Base-by-base conservation (phyloP, 306 rosid species). In the Cucumis melo region DNA sequence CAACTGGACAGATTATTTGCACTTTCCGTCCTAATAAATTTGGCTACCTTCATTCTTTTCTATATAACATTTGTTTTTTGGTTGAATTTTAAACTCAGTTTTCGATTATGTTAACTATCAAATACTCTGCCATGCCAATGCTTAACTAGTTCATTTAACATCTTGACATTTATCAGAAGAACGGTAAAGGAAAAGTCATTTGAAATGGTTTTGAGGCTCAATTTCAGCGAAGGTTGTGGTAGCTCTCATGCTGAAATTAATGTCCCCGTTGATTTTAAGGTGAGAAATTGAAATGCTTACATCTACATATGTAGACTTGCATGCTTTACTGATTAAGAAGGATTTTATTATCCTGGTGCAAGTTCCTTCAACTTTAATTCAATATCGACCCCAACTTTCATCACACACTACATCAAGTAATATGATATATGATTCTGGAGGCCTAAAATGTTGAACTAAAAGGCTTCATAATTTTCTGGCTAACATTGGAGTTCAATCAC, bases 191-290 rank as follows among this genome's bases (percentile, higher is more conserved):
- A 83, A 61, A 94, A 88, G 86, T 83, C 93, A 77, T 84, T 94
- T 82, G 97, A 94, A 80, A 80, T 94, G 89, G 92, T 88, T 77
- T 87, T 94, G 85, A 92, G 86, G 78, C 82, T 94, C 89, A 88
- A 85, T 82, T 94, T 90, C 76, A 85, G 92, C 17, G 93, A 92
- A 57, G 97, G 99, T 79, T 94, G 99, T 46, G 90, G 91, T 56
- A 89, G 97, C 78, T 83, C 87, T 19, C 75, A 84, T 46, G 81
- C 78, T 39, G 91, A 90, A 87, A 83, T 90, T 59, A 90, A 87
- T 65, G 76, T 90, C 81, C 95, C 92, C 0, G 78, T 94, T 51
- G 96, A 94, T 85, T 92, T 88, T 85, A 81, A 82, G 92, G 99
- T 94, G 73, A 91, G 84, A 81, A 38, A 63, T 71, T 59, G 51